Conservation (phyloP, 2,329 filamentous ascomycete species). For the Spiromastix sp. region DNA sequence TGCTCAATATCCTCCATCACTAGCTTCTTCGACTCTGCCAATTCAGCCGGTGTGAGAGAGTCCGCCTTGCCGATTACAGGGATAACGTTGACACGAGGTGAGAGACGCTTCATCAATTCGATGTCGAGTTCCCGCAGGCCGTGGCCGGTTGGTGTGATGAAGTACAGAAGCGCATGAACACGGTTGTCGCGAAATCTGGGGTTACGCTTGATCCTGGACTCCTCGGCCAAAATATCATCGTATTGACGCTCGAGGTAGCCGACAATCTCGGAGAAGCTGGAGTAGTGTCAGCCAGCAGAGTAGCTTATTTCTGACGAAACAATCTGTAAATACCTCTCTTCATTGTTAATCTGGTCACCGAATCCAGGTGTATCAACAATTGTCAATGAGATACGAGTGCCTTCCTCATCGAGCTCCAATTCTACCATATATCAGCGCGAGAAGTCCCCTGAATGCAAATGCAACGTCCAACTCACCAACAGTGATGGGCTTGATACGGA, state of each 20-base stretch:
- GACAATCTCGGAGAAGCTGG: constrained; percentile 91
- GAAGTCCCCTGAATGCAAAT: constrained; percentile 16
- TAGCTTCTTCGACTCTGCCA: constrained; percentile 98
- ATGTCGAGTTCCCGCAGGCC: constrained; percentile 98
- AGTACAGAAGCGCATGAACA: constrained; percentile 96
- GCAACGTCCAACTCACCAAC: constrained; percentile 58
- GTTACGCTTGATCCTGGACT: constrained; percentile 99
- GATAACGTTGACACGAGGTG: constrained; percentile 96
- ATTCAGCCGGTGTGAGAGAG: constrained; percentile 87
- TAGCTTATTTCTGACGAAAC: too few relatives aligned
- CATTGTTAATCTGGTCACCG: constrained; percentile 98
- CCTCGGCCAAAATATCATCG: constrained; percentile 96
- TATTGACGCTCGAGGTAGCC: constrained; percentile 98
- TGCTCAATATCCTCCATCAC: constrained; percentile 99
- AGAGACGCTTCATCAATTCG: constrained; percentile 98
- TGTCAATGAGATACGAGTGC: constrained; percentile 93
- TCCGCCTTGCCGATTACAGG: constrained; percentile 98
- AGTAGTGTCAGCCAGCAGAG: too few relatives aligned
- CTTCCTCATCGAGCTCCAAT: constrained; percentile 93
- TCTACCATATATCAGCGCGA: constrained; percentile 43
- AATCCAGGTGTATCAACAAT: constrained; percentile 98
- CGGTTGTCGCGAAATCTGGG: constrained; percentile 98
- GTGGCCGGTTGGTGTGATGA: constrained; percentile 96
- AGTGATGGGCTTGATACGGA: constrained; percentile 97
- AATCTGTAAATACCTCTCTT: constrained; percentile 91